Evolutionary conservation across 192 early-diverging fungal genomes (phyloP).

Genomic region (Tieghemiomyces parasiticus): DNA sequence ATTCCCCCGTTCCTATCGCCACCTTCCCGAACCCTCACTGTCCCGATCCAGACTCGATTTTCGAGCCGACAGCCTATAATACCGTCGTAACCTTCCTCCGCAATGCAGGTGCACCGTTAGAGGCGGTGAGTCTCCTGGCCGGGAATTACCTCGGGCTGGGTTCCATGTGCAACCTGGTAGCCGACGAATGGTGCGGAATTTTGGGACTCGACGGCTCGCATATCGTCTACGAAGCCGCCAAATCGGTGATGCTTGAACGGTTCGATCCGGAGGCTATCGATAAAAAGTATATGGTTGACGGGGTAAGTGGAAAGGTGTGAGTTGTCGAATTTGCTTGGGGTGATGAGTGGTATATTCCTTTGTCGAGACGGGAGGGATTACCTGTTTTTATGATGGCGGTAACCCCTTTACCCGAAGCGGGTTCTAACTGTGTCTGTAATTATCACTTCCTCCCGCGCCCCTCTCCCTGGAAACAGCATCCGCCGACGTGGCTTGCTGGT

Average conservation of each 20-base stretch:
- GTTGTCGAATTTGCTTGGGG: too few relatives aligned
- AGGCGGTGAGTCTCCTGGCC: slow-evolving; percentile 30
- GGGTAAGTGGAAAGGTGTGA: too few relatives aligned
- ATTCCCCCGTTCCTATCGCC: too few relatives aligned
- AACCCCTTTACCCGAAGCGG: too few relatives aligned
- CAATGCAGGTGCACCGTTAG: slow-evolving; percentile 29
- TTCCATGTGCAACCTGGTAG: slow-evolving; percentile 35
- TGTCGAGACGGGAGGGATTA: too few relatives aligned
- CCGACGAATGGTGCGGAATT: slow-evolving; percentile 15
- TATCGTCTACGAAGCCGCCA: slow-evolving; percentile 25
- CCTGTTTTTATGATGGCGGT: too few relatives aligned
- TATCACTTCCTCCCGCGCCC: too few relatives aligned
- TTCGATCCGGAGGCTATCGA: slow-evolving; percentile 44
- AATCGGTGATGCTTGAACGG: slow-evolving; percentile 36
- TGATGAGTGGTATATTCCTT: too few relatives aligned
- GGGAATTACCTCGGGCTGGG: slow-evolving; percentile 34
- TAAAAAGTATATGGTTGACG: slow-evolving; percentile 25
- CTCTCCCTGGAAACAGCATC: too few relatives aligned
- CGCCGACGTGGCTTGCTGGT: slow-evolving; percentile 34
- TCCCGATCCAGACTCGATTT: slow-evolving; percentile 5
- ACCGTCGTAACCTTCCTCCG: slow-evolving; percentile 22
- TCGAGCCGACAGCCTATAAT: slow-evolving; percentile 28
- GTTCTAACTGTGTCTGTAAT: too few relatives aligned
- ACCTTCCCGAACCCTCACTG: too few relatives aligned
- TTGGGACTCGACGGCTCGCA: neutral